Evolutionary conservation across 495 filamentous ascomycete species (phyloP), one percentile per base, ranked within the genome.

Genomic region (Hypomontagnella monticulosa): DNA sequence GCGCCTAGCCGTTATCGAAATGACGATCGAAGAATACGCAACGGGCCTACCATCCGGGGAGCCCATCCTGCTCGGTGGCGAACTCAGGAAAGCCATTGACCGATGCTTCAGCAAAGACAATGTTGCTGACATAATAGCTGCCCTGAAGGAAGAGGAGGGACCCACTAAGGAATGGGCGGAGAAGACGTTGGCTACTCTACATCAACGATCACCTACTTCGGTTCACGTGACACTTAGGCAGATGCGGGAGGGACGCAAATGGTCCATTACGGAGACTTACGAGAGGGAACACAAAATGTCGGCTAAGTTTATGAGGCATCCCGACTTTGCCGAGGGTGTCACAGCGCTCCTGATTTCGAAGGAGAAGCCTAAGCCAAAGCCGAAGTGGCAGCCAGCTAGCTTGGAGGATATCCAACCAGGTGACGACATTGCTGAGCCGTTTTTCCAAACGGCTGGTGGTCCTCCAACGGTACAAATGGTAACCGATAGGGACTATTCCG

Each of bases 271-370:
- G 4, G 83, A 94, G 75, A 87, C 95, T 0, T 98, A 97, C 82
- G 79, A 86, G 71, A 86, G 87, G 34, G 95, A 99, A 78, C 81
- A 93, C 75, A 80, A 86, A 63, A 88, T 98, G 34, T 91, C 95
- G 3, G 72, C 81, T 38, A 83, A 84, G 50, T 97, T 98, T 81
- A 97, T 98, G 94, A 73, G 77, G 32, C 86, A 91, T 70, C 89
- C 86, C 4, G 95, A 99, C 75, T 99, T 98, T 75, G 84, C 85
- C 43, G 88, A 92, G 75, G 95, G 95, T 37, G 93, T 98, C 41
- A 85, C 84, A 52, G 88, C 92, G 20, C 82, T 85, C 18, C 81
- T 98, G 19, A 83, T 93, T 63, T 80, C 83, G 32, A 91, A 92
- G 77, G 69, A 70, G 32, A 62, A 66, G 7, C 74, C 75, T 4